Evolutionary conservation across 805 yeast genomes (phyloP).

Genomic region (Clavispora asparagi): DNA sequence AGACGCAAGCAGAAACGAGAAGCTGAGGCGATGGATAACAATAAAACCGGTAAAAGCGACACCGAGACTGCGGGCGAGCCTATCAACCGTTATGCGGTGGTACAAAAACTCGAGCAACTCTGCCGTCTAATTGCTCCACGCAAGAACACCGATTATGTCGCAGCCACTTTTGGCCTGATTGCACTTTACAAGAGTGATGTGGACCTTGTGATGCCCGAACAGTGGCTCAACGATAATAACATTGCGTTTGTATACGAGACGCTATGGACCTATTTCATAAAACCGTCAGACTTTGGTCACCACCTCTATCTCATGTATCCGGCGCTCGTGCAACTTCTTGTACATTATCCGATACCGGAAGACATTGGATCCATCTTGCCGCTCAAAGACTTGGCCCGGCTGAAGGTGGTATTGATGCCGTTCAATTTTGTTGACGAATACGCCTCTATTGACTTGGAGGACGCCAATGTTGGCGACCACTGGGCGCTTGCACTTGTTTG

Average conservation of each 20-base stretch:
- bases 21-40: background rate
- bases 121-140: conserved; percentile 8
- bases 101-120: conserved; percentile 4
- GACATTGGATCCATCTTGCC: conserved; percentile 30
- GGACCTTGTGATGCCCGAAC: conserved; percentile 51
- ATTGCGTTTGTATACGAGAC: conserved; percentile 59
- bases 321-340: conserved; percentile 57
- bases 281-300: conserved; percentile 10
- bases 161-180: conserved; percentile 51
- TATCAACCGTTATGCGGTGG: conserved; percentile 5
- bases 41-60: background rate
- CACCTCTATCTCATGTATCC: conserved; percentile 44
- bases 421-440: conserved; percentile 52
- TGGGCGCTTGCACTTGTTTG: conserved; percentile 65
- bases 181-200: conserved; percentile 57
- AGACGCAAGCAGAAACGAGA: background rate
- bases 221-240: conserved; percentile 73
- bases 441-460: conserved; percentile 39
- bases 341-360: conserved; percentile 43
- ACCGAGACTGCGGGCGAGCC: background rate
- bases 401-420: conserved; percentile 57
- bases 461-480: conserved; percentile 65
- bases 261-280: conserved; percentile 20
- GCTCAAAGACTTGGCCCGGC: conserved; percentile 24
- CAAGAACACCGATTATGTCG: conserved; percentile 19